Evolutionary conservation across 1,284 basidiomycete species (phyloP), one percentile per base, ranked within the genome.

Genomic region (Ganoderma lingzhi): DNA sequence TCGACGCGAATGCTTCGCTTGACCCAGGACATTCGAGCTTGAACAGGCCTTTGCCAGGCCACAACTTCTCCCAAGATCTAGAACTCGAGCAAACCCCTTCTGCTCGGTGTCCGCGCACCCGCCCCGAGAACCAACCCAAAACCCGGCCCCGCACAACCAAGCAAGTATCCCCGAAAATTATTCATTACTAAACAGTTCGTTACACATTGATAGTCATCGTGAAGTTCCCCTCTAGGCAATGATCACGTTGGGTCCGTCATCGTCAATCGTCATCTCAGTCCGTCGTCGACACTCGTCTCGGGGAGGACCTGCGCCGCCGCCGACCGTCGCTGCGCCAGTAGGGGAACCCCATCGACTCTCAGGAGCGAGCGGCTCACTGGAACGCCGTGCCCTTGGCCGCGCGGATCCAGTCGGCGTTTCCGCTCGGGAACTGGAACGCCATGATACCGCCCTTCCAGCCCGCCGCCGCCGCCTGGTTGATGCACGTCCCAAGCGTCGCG

Each of bases 401-500:
- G 39, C 56, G 62, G 68, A 73, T 67, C 71, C 71, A 73, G 39
- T 48, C 56, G 6, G 71, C 61, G 70, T 71, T 61, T 15, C 70
- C 71, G 37, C 71, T 58, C n/a, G 71, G 71, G 66, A 70, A 72
- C 71, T 72, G 53, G 48, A 53, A 53, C 23, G 48, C 69, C 71
- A 72, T 72, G 23, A 72, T 48, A 17, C 71, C 71, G 82, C 79
- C 70, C 86, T 84, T 80, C 90, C 90, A 92, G 45, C 89, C 89
- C 71, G 82, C 72, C 15, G 76, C 78, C 76, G 87, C 84, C 1
- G 88, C 91, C 72, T 86, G 81, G 10, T 80, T 74, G 44, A 92
- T 77, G 74, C 90, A 92, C 0, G 76, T 77, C 19, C 89, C 88
- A 28, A 92, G 82, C 1, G 84, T 85, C 1, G 81, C 76, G 3